phyloP scores from a whole-genome alignment of 2,329 filamentous ascomycete species.

The Aspergillus sp. region DNA sequence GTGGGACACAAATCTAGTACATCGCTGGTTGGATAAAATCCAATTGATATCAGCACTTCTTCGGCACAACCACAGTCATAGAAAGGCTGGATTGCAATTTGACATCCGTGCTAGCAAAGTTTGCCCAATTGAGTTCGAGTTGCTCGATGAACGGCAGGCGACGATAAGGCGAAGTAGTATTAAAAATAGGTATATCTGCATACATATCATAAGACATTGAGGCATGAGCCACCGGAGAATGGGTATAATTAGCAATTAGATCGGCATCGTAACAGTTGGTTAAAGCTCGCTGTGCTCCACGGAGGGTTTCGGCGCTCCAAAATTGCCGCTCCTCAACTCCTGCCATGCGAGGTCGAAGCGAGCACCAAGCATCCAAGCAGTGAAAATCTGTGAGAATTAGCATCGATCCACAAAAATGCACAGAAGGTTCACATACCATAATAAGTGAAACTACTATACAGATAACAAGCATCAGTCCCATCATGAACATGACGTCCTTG shows the following conservation, averaged over 20 bases:
- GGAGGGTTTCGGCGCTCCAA: slow-evolving; percentile 37
- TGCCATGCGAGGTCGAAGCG: slow-evolving; percentile 71
- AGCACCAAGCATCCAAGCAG: slow-evolving; percentile 78
- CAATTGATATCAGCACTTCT: slow-evolving; percentile 88
- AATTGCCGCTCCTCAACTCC: slow-evolving; percentile 54
- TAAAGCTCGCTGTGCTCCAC: slow-evolving; percentile 46
- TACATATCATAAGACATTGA: slow-evolving; percentile 19
- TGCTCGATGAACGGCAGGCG: background rate
- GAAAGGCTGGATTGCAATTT: slow-evolving; percentile 89
- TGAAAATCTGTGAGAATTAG: slow-evolving; percentile 59
- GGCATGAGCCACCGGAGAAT: slow-evolving; percentile 29
- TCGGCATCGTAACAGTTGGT: slow-evolving; percentile 18
- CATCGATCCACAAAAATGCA: background rate
- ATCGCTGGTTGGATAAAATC: slow-evolving; percentile 33
- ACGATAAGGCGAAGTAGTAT: slow-evolving; percentile 23
- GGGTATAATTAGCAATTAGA: slow-evolving; percentile 22
- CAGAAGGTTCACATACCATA: slow-evolving; percentile 66
- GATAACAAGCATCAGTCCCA: slow-evolving; percentile 69
- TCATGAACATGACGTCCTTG: slow-evolving; percentile 61
- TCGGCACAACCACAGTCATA: slow-evolving; percentile 96
- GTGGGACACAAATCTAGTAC: slow-evolving; percentile 46
- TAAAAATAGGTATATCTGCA: slow-evolving; percentile 31
- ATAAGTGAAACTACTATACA: slow-evolving; percentile 69
- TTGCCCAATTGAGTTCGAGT: background rate
- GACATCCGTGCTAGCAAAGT: slow-evolving; percentile 84